phyloP scores from a whole-genome alignment of 2,329 filamentous ascomycete genomes.

The Fusarium incarnatum region DNA sequence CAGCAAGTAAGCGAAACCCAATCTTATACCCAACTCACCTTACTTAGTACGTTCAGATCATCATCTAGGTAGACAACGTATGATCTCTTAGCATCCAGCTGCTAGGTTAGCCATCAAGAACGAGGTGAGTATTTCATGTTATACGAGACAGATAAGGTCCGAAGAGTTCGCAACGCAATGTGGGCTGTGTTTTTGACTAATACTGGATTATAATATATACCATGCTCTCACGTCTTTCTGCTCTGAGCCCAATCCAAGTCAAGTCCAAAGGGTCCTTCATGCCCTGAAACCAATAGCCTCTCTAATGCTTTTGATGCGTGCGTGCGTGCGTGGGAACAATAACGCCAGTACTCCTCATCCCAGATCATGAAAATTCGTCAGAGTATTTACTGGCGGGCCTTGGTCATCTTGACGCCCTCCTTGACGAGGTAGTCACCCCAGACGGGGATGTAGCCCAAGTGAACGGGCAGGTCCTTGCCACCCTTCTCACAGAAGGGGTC shows the following conservation, averaged over 20 bases:
- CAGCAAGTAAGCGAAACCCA: neutral
- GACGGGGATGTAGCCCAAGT: constrained; percentile 30
- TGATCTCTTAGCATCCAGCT: neutral
- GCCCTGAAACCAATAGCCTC: neutral
- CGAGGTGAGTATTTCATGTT: neutral
- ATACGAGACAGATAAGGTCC: too few species aligned
- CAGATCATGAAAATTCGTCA: neutral
- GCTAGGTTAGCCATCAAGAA: too few species aligned
- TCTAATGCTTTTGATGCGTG: neutral
- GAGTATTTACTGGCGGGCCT: neutral
- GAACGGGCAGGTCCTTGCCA: constrained; percentile 21
- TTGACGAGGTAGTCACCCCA: constrained; percentile 44
- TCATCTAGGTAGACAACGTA: neutral
- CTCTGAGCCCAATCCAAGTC: neutral
- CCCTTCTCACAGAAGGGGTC: constrained; percentile 36
- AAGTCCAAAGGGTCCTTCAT: neutral
- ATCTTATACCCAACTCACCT: neutral
- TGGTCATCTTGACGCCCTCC: constrained; percentile 44
- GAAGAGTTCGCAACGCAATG: neutral
- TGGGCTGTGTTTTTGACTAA: neutral
- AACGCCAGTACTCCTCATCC: neutral
- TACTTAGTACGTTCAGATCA: neutral
- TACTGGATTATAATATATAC: neutral
- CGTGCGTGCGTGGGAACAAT: neutral
- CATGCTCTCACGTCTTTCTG: neutral